Base-by-base conservation (phyloP, 108 stramenopile species). In the Cyclotella cryptica region DNA sequence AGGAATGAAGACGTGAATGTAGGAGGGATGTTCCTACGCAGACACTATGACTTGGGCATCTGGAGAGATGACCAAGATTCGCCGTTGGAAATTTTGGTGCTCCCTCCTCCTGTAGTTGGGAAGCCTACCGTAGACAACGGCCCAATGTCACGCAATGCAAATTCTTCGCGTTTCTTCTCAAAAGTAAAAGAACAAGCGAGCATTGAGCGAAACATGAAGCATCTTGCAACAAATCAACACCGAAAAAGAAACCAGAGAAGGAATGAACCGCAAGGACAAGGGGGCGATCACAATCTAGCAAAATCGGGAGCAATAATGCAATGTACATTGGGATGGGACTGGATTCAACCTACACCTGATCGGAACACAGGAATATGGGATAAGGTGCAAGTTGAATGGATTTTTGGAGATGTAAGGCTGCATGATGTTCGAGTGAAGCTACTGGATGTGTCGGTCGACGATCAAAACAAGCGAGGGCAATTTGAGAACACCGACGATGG, bases 261-360 rank as follows among this genome's bases (percentile, higher is more conserved):
- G 35, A 71, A 45, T 13, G 57, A 76, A 29, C 75, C 71, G 4
- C 58, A 72, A 62, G 71, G 79, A 28, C 86, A 87, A 66, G 88
- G 88, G 27, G 88, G 86, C 10, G 77, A 86, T 62, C 88, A 89
- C 71, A 44, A 69, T 43, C 21, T 89, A 4, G 86, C 88, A 14
- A 41, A 82, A 62, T 73, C 86, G 24, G 84, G 82, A 13, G 71
- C 82, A 5, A 80, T 82, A 41, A 67, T 78, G 58, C 88, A 89
- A 70, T 89, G 78, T 47, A 70, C 68, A 22, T 73, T 54, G 1
- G 88, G 88, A 11, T 89, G 86, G 86, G 86, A 89, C 80, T 89
- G 88, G 88, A 79, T 82, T 35, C 78, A 73, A 22, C 53, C 71
- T 15, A 81, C 74, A 14, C 88, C 88, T 0, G 87, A 88, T 71